Conservation (phyloP, 1,284 basidiomycete species). For the Agaricales sp. region DNA sequence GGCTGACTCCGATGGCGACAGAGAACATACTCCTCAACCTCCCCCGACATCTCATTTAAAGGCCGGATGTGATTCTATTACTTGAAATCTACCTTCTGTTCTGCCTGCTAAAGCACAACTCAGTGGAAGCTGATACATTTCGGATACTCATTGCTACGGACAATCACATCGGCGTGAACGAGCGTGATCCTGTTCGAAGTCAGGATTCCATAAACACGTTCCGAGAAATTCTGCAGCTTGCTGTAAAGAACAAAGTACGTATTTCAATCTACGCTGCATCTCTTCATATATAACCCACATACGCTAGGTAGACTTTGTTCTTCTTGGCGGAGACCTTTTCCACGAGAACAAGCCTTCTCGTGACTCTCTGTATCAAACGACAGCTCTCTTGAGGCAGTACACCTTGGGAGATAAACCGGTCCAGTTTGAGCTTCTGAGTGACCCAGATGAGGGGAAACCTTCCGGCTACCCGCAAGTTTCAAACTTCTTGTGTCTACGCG, state of each 20-base stretch:
- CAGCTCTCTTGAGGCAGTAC: slow-evolving; percentile 85
- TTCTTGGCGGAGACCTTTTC: slow-evolving; percentile 93
- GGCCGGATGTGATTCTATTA: too few species aligned
- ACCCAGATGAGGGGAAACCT: slow-evolving; percentile 83
- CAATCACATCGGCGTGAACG: slow-evolving; percentile 93
- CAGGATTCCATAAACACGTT: slow-evolving; percentile 96
- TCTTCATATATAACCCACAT: slow-evolving; percentile 1
- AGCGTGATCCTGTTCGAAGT: slow-evolving; percentile 90
- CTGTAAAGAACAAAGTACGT: slow-evolving; percentile 77
- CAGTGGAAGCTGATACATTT: slow-evolving; percentile 61
- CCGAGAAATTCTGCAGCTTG: slow-evolving; percentile 86
- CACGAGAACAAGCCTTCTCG: slow-evolving; percentile 96
- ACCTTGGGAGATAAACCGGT: slow-evolving; percentile 85
- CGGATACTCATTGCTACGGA: slow-evolving; percentile 87
- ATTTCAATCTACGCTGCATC: slow-evolving; percentile 1
- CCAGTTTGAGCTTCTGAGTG: slow-evolving; percentile 83
- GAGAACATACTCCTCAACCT: too few species aligned
- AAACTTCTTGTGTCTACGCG: slow-evolving; percentile 1
- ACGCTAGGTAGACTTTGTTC: slow-evolving; percentile 83
- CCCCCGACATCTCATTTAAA: not conserved
- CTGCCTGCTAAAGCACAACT: too few species aligned
- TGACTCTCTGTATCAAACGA: slow-evolving; percentile 81
- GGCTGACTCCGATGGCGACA: not conserved
- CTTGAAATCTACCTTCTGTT: too few species aligned
- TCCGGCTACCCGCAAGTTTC: slow-evolving; percentile 72